Base-by-base conservation (phyloP, 2,329 filamentous ascomycete species). In the Lanzia echinophila region DNA sequence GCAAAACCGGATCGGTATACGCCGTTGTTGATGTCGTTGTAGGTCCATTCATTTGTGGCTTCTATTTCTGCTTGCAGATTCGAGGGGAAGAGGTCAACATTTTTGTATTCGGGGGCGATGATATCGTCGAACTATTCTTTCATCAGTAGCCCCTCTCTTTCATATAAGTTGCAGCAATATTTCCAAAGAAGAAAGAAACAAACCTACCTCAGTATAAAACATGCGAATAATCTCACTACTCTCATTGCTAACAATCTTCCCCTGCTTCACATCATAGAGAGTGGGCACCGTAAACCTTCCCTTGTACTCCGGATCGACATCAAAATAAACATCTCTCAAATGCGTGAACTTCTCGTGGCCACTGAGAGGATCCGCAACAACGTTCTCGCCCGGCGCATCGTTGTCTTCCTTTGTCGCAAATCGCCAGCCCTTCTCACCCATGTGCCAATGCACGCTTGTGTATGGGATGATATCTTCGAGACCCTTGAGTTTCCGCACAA, bases 401-500 rank as follows among this genome's bases (percentile, higher is more conserved):
- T 67, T 72, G 58, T 87, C 84, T 17, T 79, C 78, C 0, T 73
- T 17, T 1, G 77, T 80, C 5, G 75, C 79, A 63, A 88, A 88
- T 20, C 82, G 78, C 85, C 85, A 88, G 50, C 85, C 82, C 32
- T 76, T 74, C 44, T 83, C 68, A 28, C 71, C 78, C 74, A 97
- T 83, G 65, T 96, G 86, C 92, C 66, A 68, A 44, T 68, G 67
- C 12, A 68, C 67, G 19, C 58, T 58, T 0, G 66, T 68, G 42
- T 55, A 68, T 19, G 79, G 78, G 62, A 99, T 84, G 60, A 94
- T 79, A 54, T 95, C 86, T 64, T 97, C 88, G 0, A 99, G 78
- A 0, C 92, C 94, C 75, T 97, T 99, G 65, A 99, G 79, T 69
- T 90, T 86, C 55, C 92, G 81, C 2, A 88, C 87, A 62, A 97